Evolutionary conservation across 2,329 filamentous ascomycete species (phyloP), one percentile per base, ranked within the genome.

Genomic region (Penicillium paneum): DNA sequence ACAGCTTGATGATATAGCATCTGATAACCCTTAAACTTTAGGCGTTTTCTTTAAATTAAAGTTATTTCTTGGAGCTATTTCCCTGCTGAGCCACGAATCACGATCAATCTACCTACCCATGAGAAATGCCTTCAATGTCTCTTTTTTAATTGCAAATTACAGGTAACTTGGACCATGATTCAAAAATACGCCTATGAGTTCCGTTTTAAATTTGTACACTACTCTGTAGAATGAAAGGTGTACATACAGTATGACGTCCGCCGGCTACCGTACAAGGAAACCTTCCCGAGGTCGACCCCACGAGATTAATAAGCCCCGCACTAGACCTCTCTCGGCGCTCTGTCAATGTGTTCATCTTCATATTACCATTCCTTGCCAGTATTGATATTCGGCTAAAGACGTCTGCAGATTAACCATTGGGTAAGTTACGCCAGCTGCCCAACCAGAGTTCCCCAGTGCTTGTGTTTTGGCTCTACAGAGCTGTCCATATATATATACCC

Each of bases 301-400:
- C 43, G 31, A 48, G 32, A 60, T 63, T 54, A 63, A 49, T 60
- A 58, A 63, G 60, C 59, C 57, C 60, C 57, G 59, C 59, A 52
- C 53, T 52, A 26, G 45, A 49, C 26, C 40, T 42, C 29, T 48
- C 10, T 13, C 38, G 11, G 31, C 6, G 12, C 44, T 47, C n/a
- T 26, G 26, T n/a, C n/a, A 24, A 42, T 21, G 13, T 40, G 13
- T 40, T 21, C 39, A n/a, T 24, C 10, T 45, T 41, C 52, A 26
- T 34, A 31, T 31, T 15, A 19, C 31, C 19, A 29, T 28, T 54
- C 41, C 12, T 21, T 35, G 8, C n/a, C 49, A 15, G n/a, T 19
- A 35, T 39, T 32, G 36, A 43, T 26, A 34, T 34, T 31, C 8
- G 2, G 26, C 15, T 24, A 8, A 31, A 51, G 13, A 45, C 40